These are phyloP conservation scores for Suhomyces tanzawaensis DNA, from an alignment of 805 yeast species.

Conservation along the genomic window DNA sequence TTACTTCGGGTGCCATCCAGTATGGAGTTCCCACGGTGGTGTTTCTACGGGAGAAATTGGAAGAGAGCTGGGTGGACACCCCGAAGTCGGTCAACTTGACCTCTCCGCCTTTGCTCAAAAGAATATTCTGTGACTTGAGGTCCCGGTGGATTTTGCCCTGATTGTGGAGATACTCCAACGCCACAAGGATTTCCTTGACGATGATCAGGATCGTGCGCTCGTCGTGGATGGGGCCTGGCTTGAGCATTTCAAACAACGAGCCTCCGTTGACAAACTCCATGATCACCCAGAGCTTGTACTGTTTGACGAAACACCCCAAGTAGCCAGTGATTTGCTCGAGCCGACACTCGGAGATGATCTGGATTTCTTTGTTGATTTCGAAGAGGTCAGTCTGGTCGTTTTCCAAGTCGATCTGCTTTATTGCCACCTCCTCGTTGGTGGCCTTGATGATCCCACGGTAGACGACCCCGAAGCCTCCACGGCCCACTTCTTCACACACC, in stretches of 20 bases:
- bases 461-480: constrained; percentile 79
- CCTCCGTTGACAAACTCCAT: constrained; percentile 86
- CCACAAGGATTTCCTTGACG: constrained; percentile 54
- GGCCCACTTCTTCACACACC: constrained; percentile 57
- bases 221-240: constrained; percentile 59
- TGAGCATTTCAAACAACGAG: constrained; percentile 61
- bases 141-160: constrained; percentile 74
- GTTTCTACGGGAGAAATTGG: constrained; percentile 42
- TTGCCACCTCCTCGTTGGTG: constrained; percentile 48
- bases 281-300: constrained; percentile 70
- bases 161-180: constrained; percentile 62
- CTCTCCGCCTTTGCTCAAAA: constrained; percentile 35
- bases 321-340: constrained; percentile 62
- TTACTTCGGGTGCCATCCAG: constrained; percentile 67
- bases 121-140: constrained; percentile 41
- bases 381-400: constrained; percentile 58
- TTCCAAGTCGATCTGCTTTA: constrained; percentile 71
- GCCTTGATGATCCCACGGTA: constrained; percentile 56
- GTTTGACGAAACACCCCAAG: constrained; percentile 68
- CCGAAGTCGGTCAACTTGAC: constrained; percentile 47
- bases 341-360: constrained; percentile 64
- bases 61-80: constrained; percentile 42
- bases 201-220: constrained; percentile 49
- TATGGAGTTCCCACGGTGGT: constrained; percentile 58
- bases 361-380: constrained; percentile 73